Evolutionary conservation across 352 stramenopile species (phyloP).

Genomic region (Pythium guiyangense): DNA sequence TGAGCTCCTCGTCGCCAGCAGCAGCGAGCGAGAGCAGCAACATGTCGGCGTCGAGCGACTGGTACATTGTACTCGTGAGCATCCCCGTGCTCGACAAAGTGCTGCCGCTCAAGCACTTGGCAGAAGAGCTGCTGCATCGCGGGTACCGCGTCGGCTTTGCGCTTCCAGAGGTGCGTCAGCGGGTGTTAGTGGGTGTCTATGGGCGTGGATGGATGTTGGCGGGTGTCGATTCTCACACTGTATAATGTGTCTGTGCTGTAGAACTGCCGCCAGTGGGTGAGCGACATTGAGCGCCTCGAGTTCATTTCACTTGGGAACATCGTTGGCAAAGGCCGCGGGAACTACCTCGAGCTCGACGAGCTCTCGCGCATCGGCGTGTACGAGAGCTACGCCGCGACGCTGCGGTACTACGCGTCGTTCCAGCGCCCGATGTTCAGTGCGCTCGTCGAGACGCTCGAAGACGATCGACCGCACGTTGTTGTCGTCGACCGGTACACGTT

Average conservation of each 20-base stretch:
- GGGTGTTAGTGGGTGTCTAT: neutral
- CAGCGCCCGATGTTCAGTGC: slow-evolving; percentile 67
- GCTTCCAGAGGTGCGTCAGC: slow-evolving; percentile 57
- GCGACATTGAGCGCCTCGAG: slow-evolving; percentile 66
- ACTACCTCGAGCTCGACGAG: slow-evolving; percentile 23
- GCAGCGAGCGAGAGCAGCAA: neutral
- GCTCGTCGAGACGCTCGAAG: slow-evolving; percentile 55
- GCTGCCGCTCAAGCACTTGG: slow-evolving; percentile 74
- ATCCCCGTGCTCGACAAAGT: slow-evolving; percentile 83
- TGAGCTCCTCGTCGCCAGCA: neutral
- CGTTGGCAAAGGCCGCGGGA: slow-evolving; percentile 28
- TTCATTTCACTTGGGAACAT: slow-evolving; percentile 78
- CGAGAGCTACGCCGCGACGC: slow-evolving; percentile 55
- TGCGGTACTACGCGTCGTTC: slow-evolving; percentile 77
- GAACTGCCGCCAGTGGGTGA: slow-evolving; percentile 76
- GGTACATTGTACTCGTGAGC: slow-evolving; percentile 81
- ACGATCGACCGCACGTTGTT: slow-evolving; percentile 62
- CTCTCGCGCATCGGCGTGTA: slow-evolving; percentile 43
- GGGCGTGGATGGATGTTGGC: neutral
- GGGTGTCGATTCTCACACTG: neutral
- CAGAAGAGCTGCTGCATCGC: slow-evolving; percentile 63
- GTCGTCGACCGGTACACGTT: slow-evolving; percentile 83
- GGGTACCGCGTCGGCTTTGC: slow-evolving; percentile 78
- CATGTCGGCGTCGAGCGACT: slow-evolving; percentile 17
- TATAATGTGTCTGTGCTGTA: slow-evolving; percentile 8